Evolutionary conservation across 2,329 filamentous ascomycete genomes (phyloP).

Genomic region (Anthostomella pinea): DNA sequence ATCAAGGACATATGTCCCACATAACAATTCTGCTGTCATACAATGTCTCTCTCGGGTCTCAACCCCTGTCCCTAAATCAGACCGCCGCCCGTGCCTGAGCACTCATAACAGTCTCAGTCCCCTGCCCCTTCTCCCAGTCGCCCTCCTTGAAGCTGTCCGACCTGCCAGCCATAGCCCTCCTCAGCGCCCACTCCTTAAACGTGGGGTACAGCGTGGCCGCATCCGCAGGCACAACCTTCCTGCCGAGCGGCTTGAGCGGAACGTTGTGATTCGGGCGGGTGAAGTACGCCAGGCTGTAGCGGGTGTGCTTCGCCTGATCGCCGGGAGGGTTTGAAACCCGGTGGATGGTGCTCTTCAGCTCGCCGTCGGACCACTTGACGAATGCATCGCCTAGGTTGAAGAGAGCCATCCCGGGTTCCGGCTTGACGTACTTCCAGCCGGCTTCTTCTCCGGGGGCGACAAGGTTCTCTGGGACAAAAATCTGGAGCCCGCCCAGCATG

Average conservation of each 20-base stretch:
- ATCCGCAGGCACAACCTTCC: conserved; percentile 6
- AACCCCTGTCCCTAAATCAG: too few relatives aligned
- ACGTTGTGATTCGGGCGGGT: conserved; percentile 12
- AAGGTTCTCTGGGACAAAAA: conserved; percentile 9
- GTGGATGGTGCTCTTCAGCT: conserved; percentile 14
- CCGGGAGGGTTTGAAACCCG: conserved; percentile 12
- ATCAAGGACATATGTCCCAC: too few relatives aligned
- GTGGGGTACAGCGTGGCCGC: conserved; percentile 7
- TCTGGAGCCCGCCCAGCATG: conserved; percentile 11
- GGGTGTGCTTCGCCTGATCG: conserved; percentile 9
- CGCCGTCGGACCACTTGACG: conserved; percentile 15
- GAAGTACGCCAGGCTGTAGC: conserved; percentile 16
- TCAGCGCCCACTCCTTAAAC: conserved; percentile 15
- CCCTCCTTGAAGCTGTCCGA: conserved; percentile 14
- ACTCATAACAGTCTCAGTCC: conserved; percentile 11
- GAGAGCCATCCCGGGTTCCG: conserved; percentile 14
- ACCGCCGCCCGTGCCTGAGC: conserved; percentile 9
- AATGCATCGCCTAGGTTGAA: conserved; percentile 16
- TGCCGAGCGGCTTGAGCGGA: conserved; percentile 10
- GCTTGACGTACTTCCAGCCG: conserved; percentile 14
- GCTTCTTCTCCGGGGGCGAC: conserved; percentile 9
- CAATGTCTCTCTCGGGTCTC: too few relatives aligned
- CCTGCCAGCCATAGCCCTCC: conserved; percentile 13
- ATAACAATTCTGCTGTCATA: too few relatives aligned
- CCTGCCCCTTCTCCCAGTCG: conserved; percentile 15